Base-by-base conservation (phyloP, 2,329 filamentous ascomycete genomes). In the Colletotrichum orchidophilum region DNA sequence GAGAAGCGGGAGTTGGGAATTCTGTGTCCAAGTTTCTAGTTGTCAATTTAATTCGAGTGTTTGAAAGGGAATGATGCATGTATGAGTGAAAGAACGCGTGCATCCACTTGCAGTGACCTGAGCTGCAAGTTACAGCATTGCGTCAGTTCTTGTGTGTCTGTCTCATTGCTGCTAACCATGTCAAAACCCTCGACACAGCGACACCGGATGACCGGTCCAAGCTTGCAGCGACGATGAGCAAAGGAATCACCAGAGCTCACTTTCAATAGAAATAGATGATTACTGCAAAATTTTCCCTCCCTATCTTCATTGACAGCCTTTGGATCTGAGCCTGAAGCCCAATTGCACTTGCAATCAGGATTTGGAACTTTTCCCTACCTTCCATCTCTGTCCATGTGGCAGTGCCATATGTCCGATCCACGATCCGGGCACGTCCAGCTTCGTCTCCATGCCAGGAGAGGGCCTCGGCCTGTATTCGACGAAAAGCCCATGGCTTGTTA, bases 401-500 rank as follows among this genome's bases (percentile, higher is more conserved):
- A 11, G 18, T 46, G 18, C 39, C 1, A 33, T 9, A 42, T 53
- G 63, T 31, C 63, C 64, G 24, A 71, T 24, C 66, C 73, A 81
- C 3, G 85, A 81, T 68, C 81, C 82, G 0, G 87, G 86, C 3
- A 85, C 81, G 70, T 89, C 86, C 33, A 89, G 76, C 73, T 85
- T 88, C 5, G 84, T 84, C 27, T 77, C 64, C 3, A 5, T 46
- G n/a, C n/a, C 15, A 18, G 9, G 2, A n/a, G 7, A 5, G 24
- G 1, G 39, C 39, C 2, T 8, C 18, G n/a, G 5, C 5, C n/a
- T 21, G 9, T 18, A 35, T 3, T 39, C 49, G n/a, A 91, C 67
- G 73, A 87, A 91, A 18, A 93, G 77, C 5, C 91, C 92, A 18
- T 86, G 81, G 61, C 88, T 86, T 0, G 91, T 91, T 21, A 92